Evolutionary conservation across 1,284 basidiomycete species (phyloP).

Genomic region (Wolfiporia cocos): DNA sequence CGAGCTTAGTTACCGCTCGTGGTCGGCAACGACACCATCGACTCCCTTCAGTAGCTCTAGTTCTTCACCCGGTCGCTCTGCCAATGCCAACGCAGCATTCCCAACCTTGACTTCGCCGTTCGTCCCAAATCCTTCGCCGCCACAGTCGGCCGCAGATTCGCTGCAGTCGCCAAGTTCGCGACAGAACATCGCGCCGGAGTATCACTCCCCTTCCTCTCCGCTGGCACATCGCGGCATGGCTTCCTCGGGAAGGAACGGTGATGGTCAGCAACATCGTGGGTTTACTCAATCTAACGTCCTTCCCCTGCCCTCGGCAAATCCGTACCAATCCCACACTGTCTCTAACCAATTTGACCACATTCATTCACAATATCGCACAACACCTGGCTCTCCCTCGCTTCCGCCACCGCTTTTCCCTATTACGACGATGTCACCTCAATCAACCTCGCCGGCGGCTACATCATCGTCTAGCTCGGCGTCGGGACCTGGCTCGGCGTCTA

Average conservation of each 20-base stretch:
- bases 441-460: neutral
- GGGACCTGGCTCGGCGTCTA: neutral
- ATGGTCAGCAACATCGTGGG: slow-evolving; percentile 6
- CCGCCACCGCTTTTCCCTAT: neutral
- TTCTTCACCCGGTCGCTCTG: slow-evolving; percentile 18
- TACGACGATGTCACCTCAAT: neutral
- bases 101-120: slow-evolving; percentile 36
- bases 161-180: slow-evolving; percentile 21
- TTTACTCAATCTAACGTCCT: slow-evolving; percentile 9
- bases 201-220: slow-evolving; percentile 4
- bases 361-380: slow-evolving; percentile 12
- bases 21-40: slow-evolving; percentile 25
- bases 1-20: slow-evolving; percentile 22
- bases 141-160: slow-evolving; percentile 15
- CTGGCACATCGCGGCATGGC: slow-evolving; percentile 4
- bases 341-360: slow-evolving; percentile 9
- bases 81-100: slow-evolving; percentile 21
- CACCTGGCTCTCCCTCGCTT: neutral
- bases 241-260: slow-evolving; percentile 7
- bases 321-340: too few species aligned
- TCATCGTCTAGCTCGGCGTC: neutral
- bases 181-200: slow-evolving; percentile 14
- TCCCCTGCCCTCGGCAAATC: slow-evolving; percentile 6
- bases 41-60: slow-evolving; percentile 23
- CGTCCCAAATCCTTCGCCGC: slow-evolving; percentile 31